Conservation (phyloP, 495 filamentous ascomycete species). For the Penicillium arizonense region DNA sequence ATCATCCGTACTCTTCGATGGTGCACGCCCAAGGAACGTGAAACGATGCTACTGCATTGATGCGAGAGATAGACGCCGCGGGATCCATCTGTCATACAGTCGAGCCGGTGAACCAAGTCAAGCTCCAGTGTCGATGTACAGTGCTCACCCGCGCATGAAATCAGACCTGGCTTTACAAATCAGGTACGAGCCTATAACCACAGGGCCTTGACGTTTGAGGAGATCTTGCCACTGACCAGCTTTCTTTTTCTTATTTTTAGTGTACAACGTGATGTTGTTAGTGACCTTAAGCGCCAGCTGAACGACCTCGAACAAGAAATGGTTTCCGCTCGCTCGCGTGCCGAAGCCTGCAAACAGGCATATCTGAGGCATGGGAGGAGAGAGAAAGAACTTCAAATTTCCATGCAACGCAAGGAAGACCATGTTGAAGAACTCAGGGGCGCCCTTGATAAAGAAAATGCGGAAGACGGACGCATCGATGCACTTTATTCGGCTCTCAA, state of each 20-base stretch:
- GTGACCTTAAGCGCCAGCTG: slow-evolving; percentile 39
- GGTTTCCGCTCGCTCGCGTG: slow-evolving; percentile 26
- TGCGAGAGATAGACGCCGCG: slow-evolving; percentile 57
- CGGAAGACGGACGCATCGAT: slow-evolving; percentile 62
- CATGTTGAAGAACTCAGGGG: slow-evolving; percentile 56
- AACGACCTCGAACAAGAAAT: slow-evolving; percentile 33
- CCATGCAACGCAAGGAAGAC: slow-evolving; percentile 57
- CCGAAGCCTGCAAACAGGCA: slow-evolving; percentile 39
- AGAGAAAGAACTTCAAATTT: slow-evolving; percentile 50
- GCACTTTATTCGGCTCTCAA: slow-evolving; percentile 51
- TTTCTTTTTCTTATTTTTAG: slow-evolving; percentile 18
- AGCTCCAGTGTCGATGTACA: slow-evolving; percentile 50
- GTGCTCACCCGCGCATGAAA: slow-evolving; percentile 67
- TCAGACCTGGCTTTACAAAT: slow-evolving; percentile 72
- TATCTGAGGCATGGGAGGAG: slow-evolving; percentile 41
- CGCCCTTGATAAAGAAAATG: slow-evolving; percentile 56
- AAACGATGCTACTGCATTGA: slow-evolving; percentile 64
- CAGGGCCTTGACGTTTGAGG: too few relatives aligned
- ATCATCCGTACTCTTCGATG: slow-evolving; percentile 65
- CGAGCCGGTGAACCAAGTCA: slow-evolving; percentile 54
- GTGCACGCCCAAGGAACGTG: slow-evolving; percentile 63
- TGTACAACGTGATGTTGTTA: slow-evolving; percentile 43
- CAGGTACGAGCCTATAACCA: slow-evolving; percentile 30
- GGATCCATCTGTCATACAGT: slow-evolving; percentile 58
- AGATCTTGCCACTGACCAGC: too few relatives aligned